Evolutionary conservation across 2,329 filamentous ascomycete species (phyloP).

Genomic region (Phyllosticta citribraziliensis): DNA sequence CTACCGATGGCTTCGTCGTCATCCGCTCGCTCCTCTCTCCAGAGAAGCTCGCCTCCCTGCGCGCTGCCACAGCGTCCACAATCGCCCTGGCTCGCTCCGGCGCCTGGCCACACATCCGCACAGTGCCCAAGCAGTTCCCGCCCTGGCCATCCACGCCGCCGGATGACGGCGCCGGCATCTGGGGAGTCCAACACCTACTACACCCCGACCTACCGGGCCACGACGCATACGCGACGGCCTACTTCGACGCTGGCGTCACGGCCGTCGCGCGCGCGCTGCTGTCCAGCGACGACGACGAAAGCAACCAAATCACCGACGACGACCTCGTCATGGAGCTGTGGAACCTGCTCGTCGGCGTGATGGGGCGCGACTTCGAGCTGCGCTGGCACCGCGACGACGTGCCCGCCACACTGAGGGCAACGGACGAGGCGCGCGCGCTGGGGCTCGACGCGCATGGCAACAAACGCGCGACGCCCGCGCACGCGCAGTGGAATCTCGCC

Average conservation of each 20-base stretch:
- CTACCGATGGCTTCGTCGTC: conserved; percentile 65
- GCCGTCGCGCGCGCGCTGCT: conserved; percentile 43
- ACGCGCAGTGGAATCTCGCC: conserved; percentile 83
- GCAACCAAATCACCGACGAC: conserved; percentile 62
- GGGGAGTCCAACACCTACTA: conserved; percentile 80
- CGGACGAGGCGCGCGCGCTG: conserved; percentile 32
- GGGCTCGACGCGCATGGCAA: conserved; percentile 55
- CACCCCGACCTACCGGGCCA: conserved; percentile 59
- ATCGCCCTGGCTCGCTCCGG: conserved; percentile 56
- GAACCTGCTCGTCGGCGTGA: conserved; percentile 72
- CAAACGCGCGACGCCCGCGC: conserved; percentile 52
- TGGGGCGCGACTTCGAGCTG: conserved; percentile 55
- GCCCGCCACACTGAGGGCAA: conserved; percentile 31
- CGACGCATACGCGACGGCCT: conserved; percentile 53
- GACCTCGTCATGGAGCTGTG: conserved; percentile 77
- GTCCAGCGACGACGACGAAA: conserved; percentile 34
- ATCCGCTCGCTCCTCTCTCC: conserved; percentile 55
- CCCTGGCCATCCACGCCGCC: conserved; percentile 58
- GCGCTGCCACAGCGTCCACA: conserved; percentile 47
- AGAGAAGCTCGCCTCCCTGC: conserved; percentile 48
- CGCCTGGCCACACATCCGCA: conserved; percentile 71
- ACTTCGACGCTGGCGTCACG: conserved; percentile 53
- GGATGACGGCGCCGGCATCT: conserved; percentile 53
- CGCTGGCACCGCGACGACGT: conserved; percentile 85
- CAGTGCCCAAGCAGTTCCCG: conserved; percentile 82